Base-by-base conservation (phyloP, 805 yeast genomes). In the Kodamaea leandrae region DNA sequence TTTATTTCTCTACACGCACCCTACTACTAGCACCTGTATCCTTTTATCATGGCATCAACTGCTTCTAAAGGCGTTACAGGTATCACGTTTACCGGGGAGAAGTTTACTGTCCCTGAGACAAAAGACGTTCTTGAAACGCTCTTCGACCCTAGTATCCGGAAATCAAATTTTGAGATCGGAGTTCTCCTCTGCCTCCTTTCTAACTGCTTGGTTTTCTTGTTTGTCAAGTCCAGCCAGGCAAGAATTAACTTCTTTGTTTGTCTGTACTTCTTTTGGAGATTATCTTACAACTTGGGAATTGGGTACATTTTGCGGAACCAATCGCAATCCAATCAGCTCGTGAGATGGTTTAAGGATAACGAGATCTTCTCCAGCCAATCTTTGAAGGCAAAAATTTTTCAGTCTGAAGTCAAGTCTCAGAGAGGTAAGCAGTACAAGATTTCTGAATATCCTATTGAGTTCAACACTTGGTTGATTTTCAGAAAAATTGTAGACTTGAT, bases 111-210 rank as follows among this genome's bases (percentile, higher is more conserved):
- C 26, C 85, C 86, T 1, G 74, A 76, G 50, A 86, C 95, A 21
- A 83, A 82, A 53, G 95, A 86, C 56, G 86, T 86, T 93, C 83
- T 86, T 24, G 72, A 87, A 47, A 82, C 91, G 1, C 64, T 87
- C 37, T 80, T 86, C 51, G 91, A 86, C 63, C 93, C 95, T 2
- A 74, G 82, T 1, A 61, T 85, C 39, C 72, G 75, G 39, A 87
- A 86, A 55, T 81, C 90, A 0, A 61, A 76, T 38, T 71, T 80
- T 36, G 96, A 86, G 55, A 48, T 73, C n/a, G 50, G 75, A 27
- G 85, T 86, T 43, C 71, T 83, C 16, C 38, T 68, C 21, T 41
- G 60, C 12, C 52, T 69, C 37, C 50, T 54, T 6, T 56, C 67
- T 23, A 66, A 65, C 42, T 49, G 53, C 14, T 44, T 55, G 14